Percentiles rank a stretch among this genome's conserved stretches.
Evolutionary conservation across 1,284 basidiomycete genomes (phyloP).

Genomic region (Baeospora myosura): DNA sequence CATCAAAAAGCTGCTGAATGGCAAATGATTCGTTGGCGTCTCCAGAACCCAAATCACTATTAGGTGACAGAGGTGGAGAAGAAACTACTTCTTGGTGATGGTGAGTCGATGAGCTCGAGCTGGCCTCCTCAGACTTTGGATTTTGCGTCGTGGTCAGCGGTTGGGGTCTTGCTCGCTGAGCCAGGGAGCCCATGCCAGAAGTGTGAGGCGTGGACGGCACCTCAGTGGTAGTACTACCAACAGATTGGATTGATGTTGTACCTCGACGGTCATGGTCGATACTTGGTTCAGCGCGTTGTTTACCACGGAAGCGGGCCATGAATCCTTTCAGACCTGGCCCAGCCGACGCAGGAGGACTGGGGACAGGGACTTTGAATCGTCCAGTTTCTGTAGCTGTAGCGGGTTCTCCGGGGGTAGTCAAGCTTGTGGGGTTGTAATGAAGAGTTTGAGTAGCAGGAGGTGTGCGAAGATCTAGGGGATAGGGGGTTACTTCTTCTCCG

Average conservation of each 20-base stretch:
- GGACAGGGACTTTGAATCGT: slow-evolving; percentile 42
- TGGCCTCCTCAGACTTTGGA: background rate
- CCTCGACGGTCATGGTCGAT: slow-evolving; percentile 7
- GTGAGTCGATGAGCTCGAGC: background rate
- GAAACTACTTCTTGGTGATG: background rate
- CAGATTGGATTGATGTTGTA: background rate
- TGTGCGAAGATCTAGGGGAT: slow-evolving; percentile 33
- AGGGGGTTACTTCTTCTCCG: slow-evolving; percentile 47
- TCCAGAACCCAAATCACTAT: background rate
- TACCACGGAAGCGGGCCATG: slow-evolving; percentile 69
- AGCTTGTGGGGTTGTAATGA: slow-evolving; percentile 31
- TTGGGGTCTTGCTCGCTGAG: background rate
- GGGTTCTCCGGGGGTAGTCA: slow-evolving; percentile 28
- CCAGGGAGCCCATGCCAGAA: background rate
- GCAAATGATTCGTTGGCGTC: slow-evolving; percentile 30
- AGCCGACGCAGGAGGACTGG: slow-evolving; percentile 60
- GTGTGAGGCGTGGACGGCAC: slow-evolving; percentile 4
- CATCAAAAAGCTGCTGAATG: slow-evolving; percentile 66
- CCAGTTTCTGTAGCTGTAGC: slow-evolving; percentile 44
- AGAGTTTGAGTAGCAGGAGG: slow-evolving; percentile 28
- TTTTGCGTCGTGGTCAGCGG: background rate
- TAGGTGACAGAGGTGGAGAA: background rate
- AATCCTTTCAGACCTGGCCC: slow-evolving; percentile 69
- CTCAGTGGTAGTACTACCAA: background rate
- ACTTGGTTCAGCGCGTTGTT: slow-evolving; percentile 40